A percentile compares a stretch with the other conserved stretches of the same genome.
These are phyloP conservation scores for Phytophthora palmivora DNA, from an alignment of 352 stramenopile species.

Conservation along the genomic window DNA sequence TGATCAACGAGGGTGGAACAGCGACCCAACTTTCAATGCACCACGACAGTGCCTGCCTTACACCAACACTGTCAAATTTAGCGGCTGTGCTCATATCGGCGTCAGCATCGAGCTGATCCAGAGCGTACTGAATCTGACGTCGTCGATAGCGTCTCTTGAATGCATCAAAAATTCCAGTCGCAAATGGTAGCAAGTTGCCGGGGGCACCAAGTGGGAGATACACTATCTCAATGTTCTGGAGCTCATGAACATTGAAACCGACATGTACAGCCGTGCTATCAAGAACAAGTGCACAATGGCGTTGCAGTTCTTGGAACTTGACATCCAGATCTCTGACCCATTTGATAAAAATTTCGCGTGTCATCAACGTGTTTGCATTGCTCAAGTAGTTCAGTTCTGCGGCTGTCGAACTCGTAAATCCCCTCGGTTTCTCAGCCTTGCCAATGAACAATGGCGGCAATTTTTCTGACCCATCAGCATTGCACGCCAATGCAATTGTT, in stretches of 20 bases:
- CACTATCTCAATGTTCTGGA: slow-evolving; percentile 36
- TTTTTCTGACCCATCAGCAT: slow-evolving; percentile 45
- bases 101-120: slow-evolving; percentile 37
- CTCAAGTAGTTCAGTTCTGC: slow-evolving; percentile 38
- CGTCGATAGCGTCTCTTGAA: slow-evolving; percentile 40
- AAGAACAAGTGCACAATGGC: slow-evolving; percentile 37
- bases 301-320: slow-evolving; percentile 27
- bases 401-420: slow-evolving; percentile 23
- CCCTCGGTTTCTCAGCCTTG: slow-evolving; percentile 38
- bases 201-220: slow-evolving; percentile 25
- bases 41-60: slow-evolving; percentile 35
- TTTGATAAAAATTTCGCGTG: slow-evolving; percentile 36
- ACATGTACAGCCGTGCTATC: slow-evolving; percentile 38
- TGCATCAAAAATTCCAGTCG: slow-evolving; percentile 27
- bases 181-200: slow-evolving; percentile 30
- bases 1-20: slow-evolving; percentile 23
- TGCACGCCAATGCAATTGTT: slow-evolving; percentile 35
- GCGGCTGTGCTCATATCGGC: slow-evolving; percentile 17
- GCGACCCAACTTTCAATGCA: slow-evolving; percentile 33
- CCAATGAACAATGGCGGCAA: slow-evolving; percentile 42
- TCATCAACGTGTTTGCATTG: slow-evolving; percentile 44
- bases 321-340: slow-evolving; percentile 40
- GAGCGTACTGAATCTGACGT: slow-evolving; percentile 35
- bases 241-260: slow-evolving; percentile 18
- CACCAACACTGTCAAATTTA: slow-evolving; percentile 30